Evolutionary conservation across 1,284 basidiomycete species (phyloP), one percentile per base, ranked within the genome.

Genomic region (Heterobasidion irregulare): DNA sequence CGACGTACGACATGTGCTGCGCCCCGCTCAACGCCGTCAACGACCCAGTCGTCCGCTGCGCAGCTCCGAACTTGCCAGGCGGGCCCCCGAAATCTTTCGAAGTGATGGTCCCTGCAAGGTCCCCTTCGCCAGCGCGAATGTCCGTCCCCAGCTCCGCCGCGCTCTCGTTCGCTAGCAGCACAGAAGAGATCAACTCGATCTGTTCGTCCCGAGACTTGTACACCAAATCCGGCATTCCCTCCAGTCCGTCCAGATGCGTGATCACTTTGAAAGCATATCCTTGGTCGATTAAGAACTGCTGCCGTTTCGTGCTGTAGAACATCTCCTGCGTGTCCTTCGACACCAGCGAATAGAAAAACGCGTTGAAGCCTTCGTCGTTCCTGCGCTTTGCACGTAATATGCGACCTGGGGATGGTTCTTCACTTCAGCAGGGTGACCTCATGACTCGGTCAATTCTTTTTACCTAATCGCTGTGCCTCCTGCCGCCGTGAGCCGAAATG

Each of bases 211-310:
- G 84, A 46, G 89, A 93, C 63, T 83, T 84, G 76, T 97, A 99
- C 53, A 98, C 96, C 56, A 99, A 79, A 62, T 93, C 90, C 1
- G 90, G 86, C 65, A 97, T 79, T 50, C 82, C 77, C 58, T 97
- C 86, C 50, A 98, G 79, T 1, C 97, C 97, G 60, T 97, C 93
- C 19, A 99, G 82, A 64, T 97, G 92, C 8, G 97, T 99, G 71
- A 99, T 99, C 55, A 99, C 96, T 70, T 98, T 98, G 83, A 99
- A 99, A 1, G 95, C 92, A 72, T 99, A 99, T 1, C 95, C 95
- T 73, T 98, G 90, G 71, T 99, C 97, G 65, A 99, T 97, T 62
- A 99, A 76, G 75, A 99, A 99, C 65, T 98, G 94, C 69, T 99
- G 97, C 18, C 97, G 85, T 73, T 99, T 99, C 12, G 97, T 98